Base-by-base conservation (phyloP, 805 yeast species). In the Wickerhamomyces subpelliculosus region DNA sequence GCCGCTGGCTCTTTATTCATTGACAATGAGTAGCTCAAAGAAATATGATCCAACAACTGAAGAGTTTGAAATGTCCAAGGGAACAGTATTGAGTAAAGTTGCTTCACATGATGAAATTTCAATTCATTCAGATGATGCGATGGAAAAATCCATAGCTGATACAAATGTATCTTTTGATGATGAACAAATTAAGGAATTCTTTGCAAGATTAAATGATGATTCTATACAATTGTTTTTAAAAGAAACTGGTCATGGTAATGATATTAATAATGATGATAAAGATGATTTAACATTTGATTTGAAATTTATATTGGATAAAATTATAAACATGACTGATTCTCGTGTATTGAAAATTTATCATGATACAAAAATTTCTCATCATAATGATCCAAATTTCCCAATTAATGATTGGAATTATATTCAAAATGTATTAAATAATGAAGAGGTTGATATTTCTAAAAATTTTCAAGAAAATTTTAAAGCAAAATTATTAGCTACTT, bases 371-470 rank as follows among this genome's bases (percentile, higher is more conserved):
- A 60, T 47, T 2, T 61, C 65, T n/a, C 75, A 71, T 44, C 47
- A 48, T 6, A 66, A 61, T 37, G 80, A 74, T 49, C 64, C 67
- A 25, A 72, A 72, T 45, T 59, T 73, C 37, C 65, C 70, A 13
- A 44, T 36, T 4, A 49, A 46, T 1, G 66, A 64, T 27, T 61
- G 62, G 45, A 57, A 56, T 9, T 58, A 60, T 36, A 54, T 70
- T 32, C 30, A 47, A 35, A 40, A 42, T 14, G 48, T 64, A 7
- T 43, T 54, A 2, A 36, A 51, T 4, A 55, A 58, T 4, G 55
- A 50, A 37, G 36, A 52, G 25, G 46, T 48, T 37, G 41, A 47
- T 11, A 43, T 43, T 21, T 49, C 50, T 36, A 45, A 49, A 22
- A 38, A 48, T 17, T 50, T 9, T 7, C 23, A 21, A 21, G 9